Conservation (phyloP, 805 yeast species). For the Ascoidea tarda region DNA sequence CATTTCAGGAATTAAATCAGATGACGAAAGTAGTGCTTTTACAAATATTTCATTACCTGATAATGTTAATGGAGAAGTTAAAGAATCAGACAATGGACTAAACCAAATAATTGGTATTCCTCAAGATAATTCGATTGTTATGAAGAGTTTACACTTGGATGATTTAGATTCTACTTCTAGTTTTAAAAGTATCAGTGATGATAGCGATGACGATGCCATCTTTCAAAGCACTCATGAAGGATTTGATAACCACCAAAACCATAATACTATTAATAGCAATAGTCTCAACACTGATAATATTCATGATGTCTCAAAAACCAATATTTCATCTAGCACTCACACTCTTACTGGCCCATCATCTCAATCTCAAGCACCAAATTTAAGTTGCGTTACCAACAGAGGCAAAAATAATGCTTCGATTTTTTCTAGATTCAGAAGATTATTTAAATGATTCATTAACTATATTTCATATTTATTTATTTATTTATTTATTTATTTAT, state of each 20-base stretch:
- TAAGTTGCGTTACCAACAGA: not conserved
- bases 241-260: slow-evolving; percentile 1
- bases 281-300: slow-evolving; percentile 1
- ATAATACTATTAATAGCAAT: not conserved
- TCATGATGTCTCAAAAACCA: not conserved
- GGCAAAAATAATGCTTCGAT: not conserved
- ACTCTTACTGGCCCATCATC: not conserved
- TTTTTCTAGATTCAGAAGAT: not conserved
- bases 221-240: slow-evolving; percentile 9
- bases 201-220: slow-evolving; percentile 3
- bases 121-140: not conserved
- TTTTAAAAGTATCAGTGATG: slow-evolving; percentile 10
- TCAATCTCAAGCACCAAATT: not conserved
- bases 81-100: slow-evolving; percentile 7
- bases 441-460: too few relatives aligned
- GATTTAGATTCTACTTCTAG: slow-evolving; percentile 10
- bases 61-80: slow-evolving; percentile 3
- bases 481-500: not conserved
- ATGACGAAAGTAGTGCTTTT: slow-evolving; percentile 10
- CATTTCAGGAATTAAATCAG: slow-evolving; percentile 2
- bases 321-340: not conserved
- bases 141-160: slow-evolving; percentile 9
- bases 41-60: slow-evolving; percentile 9
- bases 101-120: slow-evolving; percentile 3
- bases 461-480: not conserved